Evolutionary conservation across 441 rosid genomes (phyloP).

Genomic region (Erodium trifolium): DNA sequence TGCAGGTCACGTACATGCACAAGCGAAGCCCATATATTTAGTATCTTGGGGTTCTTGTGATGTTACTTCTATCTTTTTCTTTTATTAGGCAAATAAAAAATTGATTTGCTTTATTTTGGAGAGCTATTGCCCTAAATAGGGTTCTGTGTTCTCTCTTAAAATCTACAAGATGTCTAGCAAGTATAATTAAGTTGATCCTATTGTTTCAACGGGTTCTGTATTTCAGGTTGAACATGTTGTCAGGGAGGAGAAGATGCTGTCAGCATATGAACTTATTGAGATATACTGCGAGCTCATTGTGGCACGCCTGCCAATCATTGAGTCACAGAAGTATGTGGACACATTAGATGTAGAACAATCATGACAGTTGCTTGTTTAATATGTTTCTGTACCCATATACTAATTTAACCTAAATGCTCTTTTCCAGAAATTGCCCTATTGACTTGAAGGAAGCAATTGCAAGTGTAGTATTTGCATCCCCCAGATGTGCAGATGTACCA

Average conservation of each 20-base stretch:
- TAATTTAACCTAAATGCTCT: slow-evolving; percentile 14
- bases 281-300: slow-evolving; percentile 39
- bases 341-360: too few species aligned
- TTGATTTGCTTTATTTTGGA: too few species aligned
- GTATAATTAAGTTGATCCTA: too few species aligned
- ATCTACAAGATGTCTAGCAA: too few species aligned
- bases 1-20: too few species aligned
- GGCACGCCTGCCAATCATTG: slow-evolving; percentile 59
- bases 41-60: too few species aligned
- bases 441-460: slow-evolving; percentile 88
- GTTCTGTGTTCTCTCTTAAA: too few species aligned
- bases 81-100: too few species aligned
- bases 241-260: slow-evolving; percentile 87
- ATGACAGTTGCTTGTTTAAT: neutral
- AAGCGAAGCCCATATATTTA: too few species aligned
- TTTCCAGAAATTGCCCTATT: slow-evolving; percentile 62
- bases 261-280: slow-evolving; percentile 78
- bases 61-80: too few species aligned
- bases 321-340: slow-evolving; percentile 68
- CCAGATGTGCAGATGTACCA: slow-evolving; percentile 72
- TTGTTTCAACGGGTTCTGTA: too few species aligned
- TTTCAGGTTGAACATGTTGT: slow-evolving; percentile 89
- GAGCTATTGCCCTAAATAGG: too few species aligned
- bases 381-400: neutral
- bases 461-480: slow-evolving; percentile 71